A percentile compares a stretch with the other conserved stretches of the same genome.
Conservation (phyloP, 495 filamentous ascomycete genomes). For the Podospora anserina region DNA sequence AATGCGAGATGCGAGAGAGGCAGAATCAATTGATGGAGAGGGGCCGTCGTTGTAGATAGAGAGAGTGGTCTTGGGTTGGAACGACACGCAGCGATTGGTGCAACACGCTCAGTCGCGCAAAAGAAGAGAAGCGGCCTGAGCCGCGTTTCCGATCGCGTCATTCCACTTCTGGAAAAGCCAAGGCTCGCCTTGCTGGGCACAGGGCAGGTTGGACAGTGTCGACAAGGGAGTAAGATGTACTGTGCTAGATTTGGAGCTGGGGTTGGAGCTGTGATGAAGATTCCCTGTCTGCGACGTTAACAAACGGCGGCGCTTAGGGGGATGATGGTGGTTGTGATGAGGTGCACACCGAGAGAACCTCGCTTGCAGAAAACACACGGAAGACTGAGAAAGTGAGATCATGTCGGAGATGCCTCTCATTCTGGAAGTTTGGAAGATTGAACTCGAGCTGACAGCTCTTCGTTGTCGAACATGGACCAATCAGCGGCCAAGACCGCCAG, state of each 20-base stretch:
- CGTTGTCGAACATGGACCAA: background rate
- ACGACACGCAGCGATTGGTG: conserved; percentile 29
- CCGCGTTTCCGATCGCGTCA: conserved; percentile 32
- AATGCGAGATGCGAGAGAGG: conserved; percentile 14
- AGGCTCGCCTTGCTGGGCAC: conserved; percentile 1
- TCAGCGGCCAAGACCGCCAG: background rate
- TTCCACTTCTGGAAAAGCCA: conserved; percentile 13
- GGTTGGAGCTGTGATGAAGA: background rate
- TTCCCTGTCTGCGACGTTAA: background rate
- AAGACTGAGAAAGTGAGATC: background rate
- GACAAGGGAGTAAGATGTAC: background rate
- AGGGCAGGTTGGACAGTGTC: background rate
- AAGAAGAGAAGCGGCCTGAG: conserved; percentile 9
- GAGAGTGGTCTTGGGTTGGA: background rate
- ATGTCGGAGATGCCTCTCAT: background rate
- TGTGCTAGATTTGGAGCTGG: background rate
- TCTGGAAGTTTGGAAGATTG: background rate
- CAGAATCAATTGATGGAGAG: background rate
- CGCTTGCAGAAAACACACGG: background rate
- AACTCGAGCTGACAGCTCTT: background rate
- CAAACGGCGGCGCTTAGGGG: background rate
- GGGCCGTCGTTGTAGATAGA: background rate
- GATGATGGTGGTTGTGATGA: background rate
- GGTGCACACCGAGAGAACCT: background rate
- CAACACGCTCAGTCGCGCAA: conserved; percentile 26